These are phyloP conservation scores for Fusarium sp. DNA, from an alignment of 2,329 filamentous ascomycete species.

Conservation along the genomic window DNA sequence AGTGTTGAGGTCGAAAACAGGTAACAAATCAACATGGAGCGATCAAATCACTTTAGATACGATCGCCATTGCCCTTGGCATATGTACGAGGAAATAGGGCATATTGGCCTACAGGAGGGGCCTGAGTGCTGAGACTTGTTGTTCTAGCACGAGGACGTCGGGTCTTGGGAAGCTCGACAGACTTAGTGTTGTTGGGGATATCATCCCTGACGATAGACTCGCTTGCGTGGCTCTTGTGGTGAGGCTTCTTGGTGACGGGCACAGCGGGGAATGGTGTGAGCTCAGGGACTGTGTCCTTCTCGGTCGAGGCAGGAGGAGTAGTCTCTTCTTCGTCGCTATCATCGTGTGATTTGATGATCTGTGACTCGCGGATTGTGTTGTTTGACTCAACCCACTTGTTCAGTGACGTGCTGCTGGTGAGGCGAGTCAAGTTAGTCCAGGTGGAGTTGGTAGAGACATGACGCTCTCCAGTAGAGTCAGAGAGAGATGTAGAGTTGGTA, in stretches of 20 bases:
- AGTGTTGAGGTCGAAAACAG: slow-evolving; percentile 1
- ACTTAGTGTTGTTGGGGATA: slow-evolving; percentile 39
- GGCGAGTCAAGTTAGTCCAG: slow-evolving; percentile 63
- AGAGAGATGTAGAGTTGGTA: slow-evolving; percentile 58
- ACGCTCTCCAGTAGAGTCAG: slow-evolving; percentile 59
- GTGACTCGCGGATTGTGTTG: slow-evolving; percentile 46
- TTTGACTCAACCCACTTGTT: slow-evolving; percentile 50
- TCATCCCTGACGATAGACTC: slow-evolving; percentile 49
- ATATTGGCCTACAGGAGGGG: slow-evolving; percentile 58
- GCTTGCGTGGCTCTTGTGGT: slow-evolving; percentile 52
- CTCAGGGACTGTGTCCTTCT: slow-evolving; percentile 50
- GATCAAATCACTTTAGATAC: slow-evolving; percentile 41
- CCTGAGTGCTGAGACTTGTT: slow-evolving; percentile 55
- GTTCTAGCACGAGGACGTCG: slow-evolving; percentile 57
- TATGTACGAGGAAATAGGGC: slow-evolving; percentile 55
- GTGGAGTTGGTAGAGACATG: slow-evolving; percentile 65
- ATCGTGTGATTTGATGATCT: slow-evolving; percentile 35
- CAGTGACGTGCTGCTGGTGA: slow-evolving; percentile 63
- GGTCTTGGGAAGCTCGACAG: slow-evolving; percentile 44
- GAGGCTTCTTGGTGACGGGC: slow-evolving; percentile 34
- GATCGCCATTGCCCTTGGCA: slow-evolving; percentile 46
- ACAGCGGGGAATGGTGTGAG: slow-evolving; percentile 44
- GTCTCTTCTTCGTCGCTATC: slow-evolving; percentile 41
- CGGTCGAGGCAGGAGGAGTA: slow-evolving; percentile 38
- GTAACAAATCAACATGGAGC: slow-evolving; percentile 8